phyloP scores from a whole-genome alignment of 1,284 basidiomycete species.

The Cronartium quercuum region DNA sequence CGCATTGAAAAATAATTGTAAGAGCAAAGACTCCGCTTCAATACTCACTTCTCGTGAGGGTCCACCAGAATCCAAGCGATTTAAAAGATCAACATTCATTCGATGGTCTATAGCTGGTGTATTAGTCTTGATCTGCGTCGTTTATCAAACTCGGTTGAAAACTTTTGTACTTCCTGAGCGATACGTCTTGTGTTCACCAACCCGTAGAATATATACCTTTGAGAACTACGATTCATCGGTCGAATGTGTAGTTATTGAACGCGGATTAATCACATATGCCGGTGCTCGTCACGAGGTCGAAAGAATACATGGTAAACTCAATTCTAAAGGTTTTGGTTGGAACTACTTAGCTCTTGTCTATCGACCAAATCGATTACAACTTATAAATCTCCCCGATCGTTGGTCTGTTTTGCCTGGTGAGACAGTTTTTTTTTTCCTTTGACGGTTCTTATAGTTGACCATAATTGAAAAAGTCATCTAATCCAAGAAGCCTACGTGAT shows the following conservation, averaged over 20 bases:
- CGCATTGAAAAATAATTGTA: too few species aligned
- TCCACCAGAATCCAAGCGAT: too few species aligned
- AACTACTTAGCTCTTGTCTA: background rate
- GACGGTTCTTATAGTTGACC: too few species aligned
- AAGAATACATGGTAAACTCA: background rate
- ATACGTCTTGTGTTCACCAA: background rate
- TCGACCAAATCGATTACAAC: background rate
- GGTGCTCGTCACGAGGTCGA: conserved; percentile 4
- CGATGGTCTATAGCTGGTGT: too few species aligned
- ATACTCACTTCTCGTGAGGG: too few species aligned
- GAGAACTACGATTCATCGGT: background rate
- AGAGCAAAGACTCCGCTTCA: too few species aligned
- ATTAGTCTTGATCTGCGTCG: too few species aligned
- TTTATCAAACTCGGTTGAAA: too few species aligned
- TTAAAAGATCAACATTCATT: too few species aligned
- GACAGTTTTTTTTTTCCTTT: background rate
- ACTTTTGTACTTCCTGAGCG: background rate
- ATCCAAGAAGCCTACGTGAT: background rate
- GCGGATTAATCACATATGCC: conserved; percentile 1
- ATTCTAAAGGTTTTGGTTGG: background rate
- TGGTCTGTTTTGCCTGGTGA: background rate
- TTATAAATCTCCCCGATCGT: background rate
- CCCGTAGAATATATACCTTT: conserved; percentile 18
- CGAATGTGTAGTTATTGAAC: conserved; percentile 17
- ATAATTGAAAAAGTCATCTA: background rate